Conservation (phyloP, 2,329 filamentous ascomycete genomes). For the Calonectria crousiana region DNA sequence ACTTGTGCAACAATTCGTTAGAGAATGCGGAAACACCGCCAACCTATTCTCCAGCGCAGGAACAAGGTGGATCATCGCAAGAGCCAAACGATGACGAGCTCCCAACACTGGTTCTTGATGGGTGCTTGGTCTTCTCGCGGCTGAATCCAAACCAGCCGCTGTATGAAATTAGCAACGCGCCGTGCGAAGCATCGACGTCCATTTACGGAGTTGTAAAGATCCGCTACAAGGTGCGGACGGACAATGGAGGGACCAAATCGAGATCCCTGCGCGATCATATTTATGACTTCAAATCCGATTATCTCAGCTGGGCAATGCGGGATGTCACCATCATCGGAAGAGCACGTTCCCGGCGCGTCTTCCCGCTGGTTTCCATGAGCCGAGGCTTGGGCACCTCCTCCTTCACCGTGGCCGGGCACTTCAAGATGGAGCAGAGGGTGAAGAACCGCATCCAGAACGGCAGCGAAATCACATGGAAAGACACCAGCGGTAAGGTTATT, state of each 20-base stretch:
- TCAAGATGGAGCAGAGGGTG: conserved; percentile 36
- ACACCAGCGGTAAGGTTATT: conserved; percentile 32
- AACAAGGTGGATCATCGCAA: background rate
- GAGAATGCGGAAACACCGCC: background rate
- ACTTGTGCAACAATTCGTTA: background rate
- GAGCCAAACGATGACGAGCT: conserved; percentile 20
- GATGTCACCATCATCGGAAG: conserved; percentile 36
- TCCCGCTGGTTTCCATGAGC: conserved; percentile 33
- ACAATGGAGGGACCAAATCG: conserved; percentile 27
- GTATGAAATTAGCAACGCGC: conserved; percentile 43
- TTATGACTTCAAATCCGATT: conserved; percentile 43
- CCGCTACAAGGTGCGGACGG: conserved; percentile 36
- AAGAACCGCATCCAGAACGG: conserved; percentile 38
- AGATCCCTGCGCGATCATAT: conserved; percentile 44
- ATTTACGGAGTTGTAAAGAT: conserved; percentile 44
- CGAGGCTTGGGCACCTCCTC: conserved; percentile 32
- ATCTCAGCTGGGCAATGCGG: background rate
- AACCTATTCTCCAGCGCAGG: background rate
- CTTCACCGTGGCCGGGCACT: conserved; percentile 37
- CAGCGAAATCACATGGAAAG: conserved; percentile 42
- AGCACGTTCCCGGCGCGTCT: conserved; percentile 35
- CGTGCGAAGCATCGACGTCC: conserved; percentile 29
- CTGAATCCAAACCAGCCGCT: conserved; percentile 33
- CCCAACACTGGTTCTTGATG: conserved; percentile 39
- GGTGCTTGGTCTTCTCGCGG: conserved; percentile 34